phyloP scores from a whole-genome alignment of 2,329 filamentous ascomycete genomes.

The Epicoccum nigrum region DNA sequence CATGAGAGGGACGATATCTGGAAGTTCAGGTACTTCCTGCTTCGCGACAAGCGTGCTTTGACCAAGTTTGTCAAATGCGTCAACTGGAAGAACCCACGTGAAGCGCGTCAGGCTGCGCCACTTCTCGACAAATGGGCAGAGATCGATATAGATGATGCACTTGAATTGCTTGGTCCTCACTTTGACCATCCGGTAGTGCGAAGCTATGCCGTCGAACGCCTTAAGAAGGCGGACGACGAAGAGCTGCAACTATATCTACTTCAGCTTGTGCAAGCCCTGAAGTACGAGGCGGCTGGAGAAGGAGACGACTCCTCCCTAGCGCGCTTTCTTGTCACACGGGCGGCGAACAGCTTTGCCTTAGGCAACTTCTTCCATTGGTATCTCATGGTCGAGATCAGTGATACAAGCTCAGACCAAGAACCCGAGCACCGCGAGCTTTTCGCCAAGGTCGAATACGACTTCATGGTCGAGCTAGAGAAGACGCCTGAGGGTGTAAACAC shows the following conservation, averaged over 20 bases:
- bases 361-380: slow-evolving; percentile 99
- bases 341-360: slow-evolving; percentile 84
- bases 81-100: slow-evolving; percentile 85
- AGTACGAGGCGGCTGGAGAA: slow-evolving; percentile 64
- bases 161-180: slow-evolving; percentile 89
- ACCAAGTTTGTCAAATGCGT: slow-evolving; percentile 99
- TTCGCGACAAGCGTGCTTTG: slow-evolving; percentile 81
- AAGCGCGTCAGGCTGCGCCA: slow-evolving; percentile 87
- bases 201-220: slow-evolving; percentile 88
- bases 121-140: slow-evolving; percentile 93
- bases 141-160: slow-evolving; percentile 94
- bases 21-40: slow-evolving; percentile 96
- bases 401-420: slow-evolving; percentile 75
- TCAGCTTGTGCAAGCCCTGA: slow-evolving; percentile 93
- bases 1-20: slow-evolving; percentile 97
- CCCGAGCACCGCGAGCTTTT: slow-evolving; percentile 83
- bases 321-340: slow-evolving; percentile 85
- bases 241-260: slow-evolving; percentile 90
- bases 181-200: slow-evolving; percentile 89
- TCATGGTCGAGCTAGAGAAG: slow-evolving; percentile 85
- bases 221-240: slow-evolving; percentile 90
- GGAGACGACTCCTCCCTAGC: slow-evolving; percentile 84
- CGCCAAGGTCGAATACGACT: slow-evolving; percentile 91
- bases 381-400: slow-evolving; percentile 95
- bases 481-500: slow-evolving; percentile 72